Conservation (phyloP, 1,284 basidiomycete genomes). For the Coniferiporia sulphurascens region DNA sequence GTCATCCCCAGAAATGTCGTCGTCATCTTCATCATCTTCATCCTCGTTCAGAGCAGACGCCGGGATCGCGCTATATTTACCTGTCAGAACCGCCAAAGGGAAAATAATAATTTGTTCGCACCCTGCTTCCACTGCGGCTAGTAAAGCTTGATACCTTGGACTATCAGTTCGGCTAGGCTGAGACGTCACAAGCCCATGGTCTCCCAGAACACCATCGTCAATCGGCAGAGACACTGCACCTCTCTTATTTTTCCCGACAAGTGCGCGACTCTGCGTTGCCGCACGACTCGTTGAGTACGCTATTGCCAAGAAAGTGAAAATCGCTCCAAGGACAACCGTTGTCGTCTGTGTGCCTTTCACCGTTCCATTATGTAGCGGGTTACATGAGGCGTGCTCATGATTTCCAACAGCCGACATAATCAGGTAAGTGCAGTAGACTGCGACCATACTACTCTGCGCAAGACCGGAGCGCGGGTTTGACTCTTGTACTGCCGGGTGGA, state of each 20-base stretch:
- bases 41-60: constrained; percentile 89
- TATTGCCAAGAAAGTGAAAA: constrained; percentile 97
- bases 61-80: constrained; percentile 69
- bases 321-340: constrained; percentile 84
- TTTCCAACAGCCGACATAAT: constrained; percentile 94
- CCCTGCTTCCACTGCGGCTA: constrained; percentile 96
- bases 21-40: constrained; percentile 72
- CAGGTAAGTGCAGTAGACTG: constrained; percentile 95
- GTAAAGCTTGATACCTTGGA: constrained; percentile 89
- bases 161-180: constrained; percentile 86
- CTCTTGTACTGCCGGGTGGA: constrained; percentile 88
- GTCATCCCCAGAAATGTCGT: constrained; percentile 61
- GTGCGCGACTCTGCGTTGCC: constrained; percentile 89
- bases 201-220: constrained; percentile 44
- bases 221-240: constrained; percentile 61
- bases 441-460: constrained; percentile 95
- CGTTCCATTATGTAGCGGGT: constrained; percentile 68
- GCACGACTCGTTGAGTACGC: constrained; percentile 96
- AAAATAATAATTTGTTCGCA: constrained; percentile 31
- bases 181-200: constrained; percentile 68
- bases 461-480: constrained; percentile 93
- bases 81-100: background rate
- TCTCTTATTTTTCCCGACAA: constrained; percentile 72
- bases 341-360: constrained; percentile 77
- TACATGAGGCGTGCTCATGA: constrained; percentile 82